Evolutionary conservation across 1,139 yeast species (phyloP), one percentile per base, ranked within the genome.

Genomic region (Blastobotrys capitulatus): DNA sequence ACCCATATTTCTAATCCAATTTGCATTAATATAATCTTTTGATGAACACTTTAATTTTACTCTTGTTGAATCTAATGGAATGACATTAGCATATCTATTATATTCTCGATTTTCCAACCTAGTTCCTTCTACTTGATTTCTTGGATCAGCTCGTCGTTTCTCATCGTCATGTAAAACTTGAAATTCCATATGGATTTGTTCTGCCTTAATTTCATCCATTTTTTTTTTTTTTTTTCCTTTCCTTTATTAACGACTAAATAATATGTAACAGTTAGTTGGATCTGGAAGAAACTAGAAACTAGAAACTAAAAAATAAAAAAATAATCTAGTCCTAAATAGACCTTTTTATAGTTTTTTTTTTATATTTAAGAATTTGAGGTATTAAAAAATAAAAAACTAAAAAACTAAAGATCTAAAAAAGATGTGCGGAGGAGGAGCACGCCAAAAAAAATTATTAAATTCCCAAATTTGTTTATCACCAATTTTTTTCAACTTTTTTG

Each of bases 11-110:
- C 58, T 41, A 15, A 77, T 62, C 54, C 68, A 60, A 9, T 77
- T 74, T 1, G 80, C 82, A 60, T 77, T 77, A 53, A 77, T 74
- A 54, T 77, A 77, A 58, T 68, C 72, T 52, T 60, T 63, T 10
- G 57, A 64, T 15, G 47, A 47, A 31, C 70, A 72, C 6, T 66
- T 60, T 31, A 82, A 63, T 44, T 59, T 63, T 2, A 82, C 82
- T 26, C 86, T 66, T 44, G 76, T 79, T 45, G 69, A 63, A 56
- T 82, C 85, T 68, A 74, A 83, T 0, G 89, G 86, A 41, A 79
- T 60, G 18, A 83, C 75, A 57, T 82, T 78, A 2, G 69, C 58
- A 58, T 82, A 82, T 45, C 86, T 64, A 56, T 82, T 80, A 49
- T 77, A 63, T n/a, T 53, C 58, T 29, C 58, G 59, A 50, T 73